Conservation (phyloP, 306 rosid species). For the Lotus japonicus region DNA sequence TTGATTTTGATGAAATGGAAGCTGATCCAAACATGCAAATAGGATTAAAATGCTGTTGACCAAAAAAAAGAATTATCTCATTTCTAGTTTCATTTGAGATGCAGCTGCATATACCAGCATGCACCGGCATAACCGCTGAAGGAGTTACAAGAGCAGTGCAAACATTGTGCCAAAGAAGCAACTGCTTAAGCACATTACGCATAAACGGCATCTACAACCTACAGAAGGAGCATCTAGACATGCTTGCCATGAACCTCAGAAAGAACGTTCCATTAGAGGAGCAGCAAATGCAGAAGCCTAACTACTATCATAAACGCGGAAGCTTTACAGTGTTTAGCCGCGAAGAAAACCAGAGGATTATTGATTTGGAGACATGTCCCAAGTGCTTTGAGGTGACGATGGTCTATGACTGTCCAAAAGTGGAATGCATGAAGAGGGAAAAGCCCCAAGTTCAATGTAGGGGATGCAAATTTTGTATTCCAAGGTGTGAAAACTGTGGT, state of each 20-base stretch:
- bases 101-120: slow-evolving; percentile 73
- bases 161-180: slow-evolving; percentile 44
- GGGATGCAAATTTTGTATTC: slow-evolving; percentile 61
- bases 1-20: neutral
- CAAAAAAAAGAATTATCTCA: neutral
- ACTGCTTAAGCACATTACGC: slow-evolving; percentile 41
- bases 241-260: slow-evolving; percentile 28
- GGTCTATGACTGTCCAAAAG: slow-evolving; percentile 62
- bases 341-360: slow-evolving; percentile 8
- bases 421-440: slow-evolving; percentile 39
- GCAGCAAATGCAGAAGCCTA: slow-evolving; percentile 26
- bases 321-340: slow-evolving; percentile 1
- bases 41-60: too few species aligned
- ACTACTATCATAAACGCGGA: slow-evolving; percentile 26
- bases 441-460: slow-evolving; percentile 27
- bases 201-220: slow-evolving; percentile 64
- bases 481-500: slow-evolving; percentile 81
- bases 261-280: slow-evolving; percentile 18
- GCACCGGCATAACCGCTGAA: slow-evolving; percentile 68
- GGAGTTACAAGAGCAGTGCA: slow-evolving; percentile 57
- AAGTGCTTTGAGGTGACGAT: slow-evolving; percentile 46
- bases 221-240: slow-evolving; percentile 48
- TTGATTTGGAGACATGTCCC: slow-evolving; percentile 65
- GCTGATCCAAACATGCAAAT: too few species aligned
- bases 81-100: slow-evolving; percentile 21